Percentiles rank a stretch among this genome's conserved stretches.
Evolutionary conservation across 192 early-diverging fungal species (phyloP).

Genomic region (Coemansia sp.): DNA sequence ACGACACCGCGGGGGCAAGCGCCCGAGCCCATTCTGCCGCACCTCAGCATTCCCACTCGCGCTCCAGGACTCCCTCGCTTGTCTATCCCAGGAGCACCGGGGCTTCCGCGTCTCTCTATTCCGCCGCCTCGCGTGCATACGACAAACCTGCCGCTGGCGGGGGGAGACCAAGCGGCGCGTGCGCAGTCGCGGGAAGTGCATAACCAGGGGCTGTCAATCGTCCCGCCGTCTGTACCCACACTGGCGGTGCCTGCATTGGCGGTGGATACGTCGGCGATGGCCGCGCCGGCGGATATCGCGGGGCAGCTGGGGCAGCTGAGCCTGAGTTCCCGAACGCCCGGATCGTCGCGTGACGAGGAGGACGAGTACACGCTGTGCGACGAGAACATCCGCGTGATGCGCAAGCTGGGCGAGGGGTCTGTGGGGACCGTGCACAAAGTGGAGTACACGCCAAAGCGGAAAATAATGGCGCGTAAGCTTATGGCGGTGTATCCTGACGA

Average conservation of each 20-base stretch:
- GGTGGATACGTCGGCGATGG: slow-evolving; percentile 11
- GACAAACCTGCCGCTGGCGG: slow-evolving; percentile 18
- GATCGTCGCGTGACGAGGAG: slow-evolving; percentile 2
- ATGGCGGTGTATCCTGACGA: slow-evolving; percentile 66
- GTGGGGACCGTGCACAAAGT: slow-evolving; percentile 93
- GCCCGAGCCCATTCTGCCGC: slow-evolving; percentile 22
- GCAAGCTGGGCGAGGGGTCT: slow-evolving; percentile 87
- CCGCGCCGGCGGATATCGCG: slow-evolving; percentile 7
- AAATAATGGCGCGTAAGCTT: slow-evolving; percentile 90
- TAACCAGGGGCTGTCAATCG: slow-evolving; percentile 29
- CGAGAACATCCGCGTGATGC: slow-evolving; percentile 71
- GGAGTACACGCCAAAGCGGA: slow-evolving; percentile 64
- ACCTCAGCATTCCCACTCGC: neutral
- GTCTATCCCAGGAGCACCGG: neutral
- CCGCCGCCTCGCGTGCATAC: slow-evolving; percentile 27
- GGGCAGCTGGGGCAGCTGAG: slow-evolving; percentile 33
- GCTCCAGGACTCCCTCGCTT: too few relatives aligned
- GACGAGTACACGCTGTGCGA: slow-evolving; percentile 47
- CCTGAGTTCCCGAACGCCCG: slow-evolving; percentile 5
- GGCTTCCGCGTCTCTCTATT: slow-evolving; percentile 3
- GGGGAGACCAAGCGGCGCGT: slow-evolving; percentile 40
- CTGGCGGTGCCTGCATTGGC: neutral
- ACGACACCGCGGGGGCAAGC: slow-evolving; percentile 44
- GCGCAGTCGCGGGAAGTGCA: slow-evolving; percentile 49
- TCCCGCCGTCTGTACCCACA: neutral